These are phyloP conservation scores for Artemisia princeps DNA, from an alignment of 140 eudicot genomes.

Conservation along the genomic window DNA sequence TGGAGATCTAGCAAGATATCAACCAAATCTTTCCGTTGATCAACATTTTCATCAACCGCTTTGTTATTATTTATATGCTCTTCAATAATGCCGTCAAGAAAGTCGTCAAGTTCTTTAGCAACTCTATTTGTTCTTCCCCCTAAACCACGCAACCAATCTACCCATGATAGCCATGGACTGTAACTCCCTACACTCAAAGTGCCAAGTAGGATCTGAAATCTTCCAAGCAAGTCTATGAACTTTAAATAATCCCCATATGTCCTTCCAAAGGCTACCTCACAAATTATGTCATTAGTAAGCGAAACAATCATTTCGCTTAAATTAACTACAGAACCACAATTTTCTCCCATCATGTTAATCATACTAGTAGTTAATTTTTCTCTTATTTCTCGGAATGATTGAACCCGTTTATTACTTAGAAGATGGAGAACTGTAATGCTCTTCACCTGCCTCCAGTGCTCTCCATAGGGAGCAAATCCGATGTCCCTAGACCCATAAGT, in stretches of 20 bases:
- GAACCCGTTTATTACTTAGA: neutral
- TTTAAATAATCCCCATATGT: constrained; percentile 10
- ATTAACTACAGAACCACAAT: constrained; percentile 5
- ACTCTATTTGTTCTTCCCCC: neutral
- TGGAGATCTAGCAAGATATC: constrained; percentile 30
- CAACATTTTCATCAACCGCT: neutral
- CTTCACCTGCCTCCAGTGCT: constrained; percentile 12
- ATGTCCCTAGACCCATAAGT: constrained; percentile 2
- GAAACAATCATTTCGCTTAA: constrained; percentile 1
- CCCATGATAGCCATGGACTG: constrained; percentile 31
- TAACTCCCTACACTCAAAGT: constrained; percentile 20
- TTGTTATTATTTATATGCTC: constrained; percentile 19
- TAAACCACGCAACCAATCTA: constrained; percentile 21
- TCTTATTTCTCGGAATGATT: neutral
- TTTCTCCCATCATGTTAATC: constrained; percentile 3
- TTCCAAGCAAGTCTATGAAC: constrained; percentile 13
- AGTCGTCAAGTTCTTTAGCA: constrained; percentile 2
- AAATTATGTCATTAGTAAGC: constrained; percentile 18
- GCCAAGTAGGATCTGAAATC: constrained; percentile 10
- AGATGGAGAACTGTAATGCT: constrained; percentile 9
- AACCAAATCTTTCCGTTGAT: constrained; percentile 21
- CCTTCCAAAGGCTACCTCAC: constrained; percentile 25
- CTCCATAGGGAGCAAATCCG: constrained; percentile 10
- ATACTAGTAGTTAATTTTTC: neutral
- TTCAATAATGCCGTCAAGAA: constrained; percentile 19